Base-by-base conservation (phyloP, 2,329 filamentous ascomycete species). In the Decorospora gaudefroyi region DNA sequence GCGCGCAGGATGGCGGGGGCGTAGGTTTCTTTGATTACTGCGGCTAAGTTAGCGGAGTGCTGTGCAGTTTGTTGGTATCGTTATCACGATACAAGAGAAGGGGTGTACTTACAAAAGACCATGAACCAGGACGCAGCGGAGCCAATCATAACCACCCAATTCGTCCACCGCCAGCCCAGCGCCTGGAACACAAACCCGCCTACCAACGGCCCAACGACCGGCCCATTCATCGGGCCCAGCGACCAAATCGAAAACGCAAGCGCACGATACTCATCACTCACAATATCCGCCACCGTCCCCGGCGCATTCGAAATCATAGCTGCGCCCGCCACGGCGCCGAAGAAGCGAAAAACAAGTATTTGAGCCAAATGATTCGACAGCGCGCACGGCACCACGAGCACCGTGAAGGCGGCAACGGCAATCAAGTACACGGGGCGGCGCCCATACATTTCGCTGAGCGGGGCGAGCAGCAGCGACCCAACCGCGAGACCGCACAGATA, bases 131-230 rank as follows among this genome's bases (percentile, higher is more conserved):
- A 82, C 0, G 79, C 75, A 1, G 81, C 88, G 0, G 81, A 80
- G 7, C 89, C 76, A 37, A 95, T 91, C 60, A 65, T 64, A 6
- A 67, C 60, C 0, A 69, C 77, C 87, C 88, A 95, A 62, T 88
- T 87, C 25, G 85, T 86, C 89, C 90, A 96, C 19, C 90, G 75
- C 91, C 91, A 96, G 8, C 89, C 90, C 2, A 93, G 74, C 51
- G 86, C 83, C 67, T 90, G 78, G 54, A 76, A 88, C 1, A 87
- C 81, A 56, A 95, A 95, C 0, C 90, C 90, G 15, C 90, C 90
- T 22, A 96, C 85, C 1, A 91, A 72, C 0, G 87, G 86, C 0
- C 86, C 62, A 1, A 67, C 31, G 72, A 87, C 11, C 0, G 64
- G 65, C 0, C 87, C 90, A 62, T 95, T 95, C 53, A 95, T 80